Conservation (phyloP, 2,329 filamentous ascomycete genomes). For the Penicillium sp. region DNA sequence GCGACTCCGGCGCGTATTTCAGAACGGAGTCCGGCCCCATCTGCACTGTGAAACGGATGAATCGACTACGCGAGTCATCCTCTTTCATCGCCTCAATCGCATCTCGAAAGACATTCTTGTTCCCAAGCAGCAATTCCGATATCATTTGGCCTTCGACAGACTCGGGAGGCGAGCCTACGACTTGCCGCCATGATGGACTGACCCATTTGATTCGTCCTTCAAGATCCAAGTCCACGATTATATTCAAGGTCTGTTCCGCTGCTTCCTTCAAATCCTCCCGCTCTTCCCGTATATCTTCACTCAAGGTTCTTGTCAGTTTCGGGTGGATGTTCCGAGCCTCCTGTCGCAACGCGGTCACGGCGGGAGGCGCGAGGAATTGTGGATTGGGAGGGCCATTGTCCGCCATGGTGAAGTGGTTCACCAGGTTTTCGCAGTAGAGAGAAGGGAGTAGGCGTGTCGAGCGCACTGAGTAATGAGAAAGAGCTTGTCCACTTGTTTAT, state of each 20-base stretch:
- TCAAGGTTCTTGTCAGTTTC: slow-evolving; percentile 66
- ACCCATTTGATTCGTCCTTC: slow-evolving; percentile 93
- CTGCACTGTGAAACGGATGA: slow-evolving; percentile 76
- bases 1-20: slow-evolving; percentile 43
- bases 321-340: slow-evolving; percentile 42
- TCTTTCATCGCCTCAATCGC: slow-evolving; percentile 85
- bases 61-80: slow-evolving; percentile 89
- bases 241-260: slow-evolving; percentile 93
- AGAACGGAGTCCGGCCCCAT: slow-evolving; percentile 71
- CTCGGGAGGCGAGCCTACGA: slow-evolving; percentile 77
- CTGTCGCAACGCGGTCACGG: slow-evolving; percentile 46
- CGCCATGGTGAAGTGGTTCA: slow-evolving; percentile 39
- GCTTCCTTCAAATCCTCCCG: slow-evolving; percentile 92
- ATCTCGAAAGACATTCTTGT: slow-evolving; percentile 77
- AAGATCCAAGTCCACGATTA: slow-evolving; percentile 90
- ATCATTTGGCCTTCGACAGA: slow-evolving; percentile 75
- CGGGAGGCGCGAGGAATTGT: slow-evolving; percentile 46
- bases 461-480: slow-evolving; percentile 9
- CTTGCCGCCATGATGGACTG: slow-evolving; percentile 91
- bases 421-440: slow-evolving; percentile 6
- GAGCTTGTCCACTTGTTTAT: slow-evolving; percentile 11
- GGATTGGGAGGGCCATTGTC: slow-evolving; percentile 40
- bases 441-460: not conserved
- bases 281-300: slow-evolving; percentile 88
- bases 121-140: slow-evolving; percentile 76